Percentiles rank a stretch among this genome's conserved stretches.
phyloP scores from a whole-genome alignment of 129 eudicot species.

The Erigeron canadensis region DNA sequence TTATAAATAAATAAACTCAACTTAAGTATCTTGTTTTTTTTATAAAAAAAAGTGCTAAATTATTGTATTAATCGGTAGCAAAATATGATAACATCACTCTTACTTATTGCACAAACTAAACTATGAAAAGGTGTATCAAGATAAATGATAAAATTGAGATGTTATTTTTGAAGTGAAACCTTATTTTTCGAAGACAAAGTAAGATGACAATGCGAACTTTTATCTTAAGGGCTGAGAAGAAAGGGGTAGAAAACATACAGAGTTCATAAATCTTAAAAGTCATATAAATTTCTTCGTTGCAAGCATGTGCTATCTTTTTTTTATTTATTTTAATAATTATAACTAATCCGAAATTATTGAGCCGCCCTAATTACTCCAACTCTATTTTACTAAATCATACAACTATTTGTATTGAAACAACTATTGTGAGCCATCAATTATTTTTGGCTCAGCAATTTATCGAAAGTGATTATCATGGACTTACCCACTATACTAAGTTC shows the following conservation, averaged over 20 bases:
- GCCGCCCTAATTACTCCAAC: not conserved
- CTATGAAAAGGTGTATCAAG: no score
- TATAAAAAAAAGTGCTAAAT: no score
- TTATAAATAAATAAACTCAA: no score
- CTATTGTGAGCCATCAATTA: not conserved
- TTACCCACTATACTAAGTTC: no score
- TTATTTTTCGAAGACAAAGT: not conserved
- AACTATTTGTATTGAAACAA: not conserved
- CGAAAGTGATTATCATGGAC: no score
- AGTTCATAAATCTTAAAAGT: not conserved
- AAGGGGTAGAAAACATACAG: not conserved
- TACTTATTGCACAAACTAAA: no score
- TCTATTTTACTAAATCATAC: not conserved
- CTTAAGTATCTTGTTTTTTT: no score
- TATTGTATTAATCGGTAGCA: no score
- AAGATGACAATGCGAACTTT: not conserved
- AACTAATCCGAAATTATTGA: constrained; percentile 12
- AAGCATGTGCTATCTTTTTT: constrained; percentile 25
- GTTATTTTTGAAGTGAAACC: no score
- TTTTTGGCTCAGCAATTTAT: no score
- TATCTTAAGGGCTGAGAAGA: not conserved
- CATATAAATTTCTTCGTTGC: not conserved
- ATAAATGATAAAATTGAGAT: no score
- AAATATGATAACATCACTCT: no score
- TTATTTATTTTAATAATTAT: constrained; percentile 25